Evolutionary conservation across 108 stramenopile genomes (phyloP).

Genomic region (Cyclotella choctawhatcheeana): DNA sequence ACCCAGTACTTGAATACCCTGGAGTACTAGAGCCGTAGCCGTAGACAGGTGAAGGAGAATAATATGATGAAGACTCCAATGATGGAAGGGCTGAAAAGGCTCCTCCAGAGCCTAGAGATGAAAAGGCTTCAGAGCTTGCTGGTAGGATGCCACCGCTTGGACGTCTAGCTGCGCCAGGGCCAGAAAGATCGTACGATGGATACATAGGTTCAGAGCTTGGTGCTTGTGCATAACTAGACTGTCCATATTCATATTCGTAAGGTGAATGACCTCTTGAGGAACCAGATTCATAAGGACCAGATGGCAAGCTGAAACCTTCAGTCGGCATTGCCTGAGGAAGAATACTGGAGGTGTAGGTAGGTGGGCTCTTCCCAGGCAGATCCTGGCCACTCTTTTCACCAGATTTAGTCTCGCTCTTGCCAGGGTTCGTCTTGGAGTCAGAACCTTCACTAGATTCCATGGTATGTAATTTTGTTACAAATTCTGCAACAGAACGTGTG

Average conservation of each 20-base stretch:
- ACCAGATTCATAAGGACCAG: neutral
- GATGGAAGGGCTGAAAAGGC: conserved; percentile 28
- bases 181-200: conserved; percentile 11
- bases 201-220: conserved; percentile 1
- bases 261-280: conserved; percentile 17
- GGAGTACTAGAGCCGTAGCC: conserved; percentile 32
- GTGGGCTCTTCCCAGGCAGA: conserved; percentile 7
- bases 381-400: neutral
- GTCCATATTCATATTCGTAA: conserved; percentile 27
- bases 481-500: neutral
- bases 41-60: conserved; percentile 29
- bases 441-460: conserved; percentile 14
- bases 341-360: conserved; percentile 1
- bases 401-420: neutral
- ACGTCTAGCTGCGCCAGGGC: neutral
- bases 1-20: conserved; percentile 10
- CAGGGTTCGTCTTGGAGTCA: conserved; percentile 9
- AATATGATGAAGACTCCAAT: conserved; percentile 6
- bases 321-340: conserved; percentile 33
- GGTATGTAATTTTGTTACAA: neutral
- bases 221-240: neutral
- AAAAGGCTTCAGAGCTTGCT: conserved; percentile 23
- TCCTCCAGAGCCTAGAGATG: neutral
- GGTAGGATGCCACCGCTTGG: conserved; percentile 18
- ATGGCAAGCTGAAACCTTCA: conserved; percentile 14